Evolutionary conservation across 2,329 filamentous ascomycete species (phyloP).

Genomic region (Trichophyton rubrum): DNA sequence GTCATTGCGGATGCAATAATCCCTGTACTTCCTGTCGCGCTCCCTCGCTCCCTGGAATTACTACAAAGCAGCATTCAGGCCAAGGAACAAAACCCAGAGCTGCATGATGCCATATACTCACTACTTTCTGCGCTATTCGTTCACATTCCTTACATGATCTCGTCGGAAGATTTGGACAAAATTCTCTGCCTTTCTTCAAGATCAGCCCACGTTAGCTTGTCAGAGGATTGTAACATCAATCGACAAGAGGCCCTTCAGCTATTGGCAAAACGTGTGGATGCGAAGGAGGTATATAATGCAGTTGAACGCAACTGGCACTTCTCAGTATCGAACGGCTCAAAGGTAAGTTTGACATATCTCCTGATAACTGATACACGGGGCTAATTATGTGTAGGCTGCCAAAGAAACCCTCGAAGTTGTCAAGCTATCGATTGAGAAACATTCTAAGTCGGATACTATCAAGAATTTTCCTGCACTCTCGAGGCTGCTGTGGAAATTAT

Average conservation of each 20-base stretch:
- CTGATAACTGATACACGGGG: constrained; percentile 11
- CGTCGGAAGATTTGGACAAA: constrained; percentile 57
- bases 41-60: constrained; percentile 60
- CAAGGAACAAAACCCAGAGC: constrained; percentile 43
- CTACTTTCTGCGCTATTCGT: constrained; percentile 69
- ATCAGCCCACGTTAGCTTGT: constrained; percentile 53
- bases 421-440: constrained; percentile 58
- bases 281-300: constrained; percentile 61
- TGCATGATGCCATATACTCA: constrained; percentile 73
- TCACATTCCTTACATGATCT: constrained; percentile 81
- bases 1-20: constrained; percentile 78
- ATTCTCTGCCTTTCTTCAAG: constrained; percentile 60
- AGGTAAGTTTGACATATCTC: constrained; percentile 37
- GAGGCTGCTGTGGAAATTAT: constrained; percentile 42
- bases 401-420: constrained; percentile 59
- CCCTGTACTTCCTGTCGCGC: constrained; percentile 62
- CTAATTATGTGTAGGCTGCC: constrained; percentile 43
- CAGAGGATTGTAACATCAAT: constrained; percentile 50
- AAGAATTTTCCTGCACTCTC: constrained; percentile 63
- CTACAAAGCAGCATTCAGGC: constrained; percentile 50
- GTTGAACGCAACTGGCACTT: constrained; percentile 59
- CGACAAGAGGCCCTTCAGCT: constrained; percentile 59
- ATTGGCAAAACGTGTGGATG: constrained; percentile 63
- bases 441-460: constrained; percentile 64
- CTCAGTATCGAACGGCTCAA: constrained; percentile 50